These are phyloP conservation scores for Komagataella kurtzmanii DNA, from an alignment of 805 yeast species.

Conservation along the genomic window DNA sequence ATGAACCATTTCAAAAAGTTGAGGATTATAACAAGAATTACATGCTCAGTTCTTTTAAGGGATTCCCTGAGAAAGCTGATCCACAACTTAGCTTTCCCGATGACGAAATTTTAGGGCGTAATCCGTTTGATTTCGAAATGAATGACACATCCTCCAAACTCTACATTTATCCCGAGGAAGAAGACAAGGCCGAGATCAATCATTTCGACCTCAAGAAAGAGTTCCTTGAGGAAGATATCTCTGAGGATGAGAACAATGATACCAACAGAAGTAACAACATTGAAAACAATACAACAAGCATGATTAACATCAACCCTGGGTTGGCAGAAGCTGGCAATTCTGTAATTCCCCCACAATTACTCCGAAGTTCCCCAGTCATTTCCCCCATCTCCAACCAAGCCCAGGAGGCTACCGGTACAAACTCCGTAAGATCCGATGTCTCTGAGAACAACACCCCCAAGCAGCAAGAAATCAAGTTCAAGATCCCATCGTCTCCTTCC, in stretches of 20 bases:
- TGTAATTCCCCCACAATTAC: background rate
- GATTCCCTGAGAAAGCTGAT: background rate
- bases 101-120: background rate
- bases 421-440: background rate
- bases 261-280: background rate
- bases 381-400: background rate
- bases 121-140: background rate
- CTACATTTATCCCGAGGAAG: background rate
- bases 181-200: background rate
- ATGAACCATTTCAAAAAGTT: background rate
- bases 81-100: background rate
- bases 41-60: background rate
- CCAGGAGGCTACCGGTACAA: background rate
- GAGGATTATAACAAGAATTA: background rate
- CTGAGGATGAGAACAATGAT: conserved; percentile 8
- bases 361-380: background rate
- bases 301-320: background rate
- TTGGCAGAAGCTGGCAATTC: background rate
- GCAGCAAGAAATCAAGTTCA: background rate
- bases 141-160: background rate
- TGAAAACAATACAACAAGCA: background rate
- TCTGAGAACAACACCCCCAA: background rate
- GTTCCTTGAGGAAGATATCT: conserved; percentile 8
- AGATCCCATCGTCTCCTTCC: background rate
- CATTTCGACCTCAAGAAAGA: conserved; percentile 1